Evolutionary conservation across 441 rosid species (phyloP), one percentile per base, ranked within the genome.

Genomic region (Eruca vesicaria): DNA sequence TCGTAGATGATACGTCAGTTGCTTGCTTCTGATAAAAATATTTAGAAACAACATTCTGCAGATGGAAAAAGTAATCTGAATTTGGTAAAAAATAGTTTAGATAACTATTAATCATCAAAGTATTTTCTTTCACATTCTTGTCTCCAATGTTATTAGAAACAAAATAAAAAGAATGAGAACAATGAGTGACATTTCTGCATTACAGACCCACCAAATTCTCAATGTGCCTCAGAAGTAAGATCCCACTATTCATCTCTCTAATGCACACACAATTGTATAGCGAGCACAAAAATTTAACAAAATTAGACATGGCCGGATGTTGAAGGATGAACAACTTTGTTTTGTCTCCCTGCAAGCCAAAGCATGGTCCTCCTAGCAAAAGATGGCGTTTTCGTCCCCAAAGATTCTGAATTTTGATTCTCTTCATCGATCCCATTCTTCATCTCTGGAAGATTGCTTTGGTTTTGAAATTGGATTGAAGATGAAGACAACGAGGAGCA

Each of bases 311-410:
- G 53, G 33, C 33, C 65, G 29, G 89, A 82, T 23, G 93, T 77
- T 60, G 83, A 76, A 68, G 91, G 86, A 79, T 90, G 90, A 60
- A 85, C 93, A 83, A 87, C 84, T 86, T 89, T 92, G 89, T 84
- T 92, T 77, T 88, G 95, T 81, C 84, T 89, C 65, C 97, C 98
- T 45, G 15, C 80, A 77, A 94, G 86, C 97, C 98, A 92, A 64
- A 82, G 84, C 84, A 92, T 81, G 29, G 97, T 88, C 84, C 89
- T 91, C 81, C 92, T 90, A 0, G 97, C 91, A 89, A 94, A 92
- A 61, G 97, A 90, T 36, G 97, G 94, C 3, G 96, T 89, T 78
- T 83, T 88, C n/a, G 73, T 78, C 69, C 82, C 80, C 45, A 65
- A 81, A 53, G 84, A 81, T 50, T 86, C 92, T 59, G 67, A 16